These are phyloP conservation scores for Pseudisothecium myosuroides DNA, from an alignment of 225 moss, liverwort and hornwort species.

Conservation along the genomic window DNA sequence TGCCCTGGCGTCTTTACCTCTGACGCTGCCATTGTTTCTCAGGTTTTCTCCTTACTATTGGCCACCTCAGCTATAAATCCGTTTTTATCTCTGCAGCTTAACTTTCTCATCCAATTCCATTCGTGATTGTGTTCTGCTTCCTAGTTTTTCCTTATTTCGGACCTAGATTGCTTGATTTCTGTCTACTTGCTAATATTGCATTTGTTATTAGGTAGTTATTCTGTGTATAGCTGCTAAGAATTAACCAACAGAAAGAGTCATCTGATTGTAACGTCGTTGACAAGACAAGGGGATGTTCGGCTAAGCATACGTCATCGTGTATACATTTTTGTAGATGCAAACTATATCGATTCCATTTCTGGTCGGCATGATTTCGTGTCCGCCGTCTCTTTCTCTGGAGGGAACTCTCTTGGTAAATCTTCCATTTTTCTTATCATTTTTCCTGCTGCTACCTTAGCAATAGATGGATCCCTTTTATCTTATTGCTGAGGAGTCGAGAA, in stretches of 20 bases:
- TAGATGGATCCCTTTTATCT: not conserved
- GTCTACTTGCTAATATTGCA: not conserved
- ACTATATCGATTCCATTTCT: slow-evolving; percentile 52
- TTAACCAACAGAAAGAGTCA: not conserved
- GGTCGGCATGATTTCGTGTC: slow-evolving; percentile 46
- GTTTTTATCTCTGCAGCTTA: not conserved
- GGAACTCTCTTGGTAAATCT: slow-evolving; percentile 66
- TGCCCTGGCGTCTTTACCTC: slow-evolving; percentile 58
- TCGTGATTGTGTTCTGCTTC: not conserved
- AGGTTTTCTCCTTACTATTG: slow-evolving; percentile 12
- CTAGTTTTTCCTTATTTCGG: not conserved
- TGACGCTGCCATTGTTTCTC: slow-evolving; percentile 47
- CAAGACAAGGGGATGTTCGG: not conserved
- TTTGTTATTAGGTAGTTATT: not conserved
- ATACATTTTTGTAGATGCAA: slow-evolving; percentile 49
- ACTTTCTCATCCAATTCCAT: not conserved
- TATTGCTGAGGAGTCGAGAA: not conserved
- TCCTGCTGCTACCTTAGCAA: not conserved
- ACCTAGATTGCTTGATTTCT: not conserved
- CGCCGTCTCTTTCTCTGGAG: slow-evolving; percentile 52
- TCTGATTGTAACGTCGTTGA: not conserved
- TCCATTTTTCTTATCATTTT: not conserved
- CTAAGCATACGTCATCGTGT: not conserved
- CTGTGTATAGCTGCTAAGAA: not conserved
- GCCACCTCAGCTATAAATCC: not conserved